phyloP scores from a whole-genome alignment of 1,284 basidiomycete species.

The Apiotrichum gamsii region DNA sequence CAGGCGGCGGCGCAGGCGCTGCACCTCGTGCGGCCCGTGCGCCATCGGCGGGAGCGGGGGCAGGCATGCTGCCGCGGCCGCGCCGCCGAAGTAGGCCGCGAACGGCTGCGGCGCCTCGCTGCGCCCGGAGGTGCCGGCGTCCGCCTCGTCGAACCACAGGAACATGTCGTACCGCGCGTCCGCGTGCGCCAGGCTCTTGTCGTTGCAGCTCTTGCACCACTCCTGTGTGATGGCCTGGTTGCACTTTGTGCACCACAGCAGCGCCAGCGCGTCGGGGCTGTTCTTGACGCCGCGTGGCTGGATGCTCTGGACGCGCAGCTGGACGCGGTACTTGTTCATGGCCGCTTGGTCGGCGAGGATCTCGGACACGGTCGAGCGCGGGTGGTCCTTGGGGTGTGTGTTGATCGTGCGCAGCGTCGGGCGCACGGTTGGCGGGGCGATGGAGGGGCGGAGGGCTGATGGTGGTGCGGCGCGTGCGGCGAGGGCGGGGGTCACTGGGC shows the following conservation, averaged over 20 bases:
- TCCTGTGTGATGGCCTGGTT: neutral
- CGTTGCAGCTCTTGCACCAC: constrained; percentile 13
- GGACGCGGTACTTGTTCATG: constrained; percentile 31
- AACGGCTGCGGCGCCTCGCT: neutral
- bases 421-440: too few species aligned
- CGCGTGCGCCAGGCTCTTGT: neutral
- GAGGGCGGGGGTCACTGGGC: too few species aligned
- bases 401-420: neutral
- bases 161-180: constrained; percentile 8
- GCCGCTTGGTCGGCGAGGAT: constrained; percentile 20
- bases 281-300: constrained; percentile 1
- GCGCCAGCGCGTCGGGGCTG: constrained; percentile 2
- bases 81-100: neutral
- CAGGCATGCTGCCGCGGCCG: constrained; percentile 15
- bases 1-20: constrained; percentile 3
- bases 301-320: constrained; percentile 21
- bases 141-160: constrained; percentile 7
- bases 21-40: constrained; percentile 24
- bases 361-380: constrained; percentile 17
- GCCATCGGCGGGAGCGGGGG: constrained; percentile 27
- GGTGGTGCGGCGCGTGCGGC: too few species aligned
- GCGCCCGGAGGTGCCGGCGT: neutral
- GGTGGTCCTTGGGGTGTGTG: constrained; percentile 20
- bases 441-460: too few species aligned
- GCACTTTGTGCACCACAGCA: constrained; percentile 11